Evolutionary conservation across 2,329 filamentous ascomycete species (phyloP).

Genomic region (Hortaea werneckii): DNA sequence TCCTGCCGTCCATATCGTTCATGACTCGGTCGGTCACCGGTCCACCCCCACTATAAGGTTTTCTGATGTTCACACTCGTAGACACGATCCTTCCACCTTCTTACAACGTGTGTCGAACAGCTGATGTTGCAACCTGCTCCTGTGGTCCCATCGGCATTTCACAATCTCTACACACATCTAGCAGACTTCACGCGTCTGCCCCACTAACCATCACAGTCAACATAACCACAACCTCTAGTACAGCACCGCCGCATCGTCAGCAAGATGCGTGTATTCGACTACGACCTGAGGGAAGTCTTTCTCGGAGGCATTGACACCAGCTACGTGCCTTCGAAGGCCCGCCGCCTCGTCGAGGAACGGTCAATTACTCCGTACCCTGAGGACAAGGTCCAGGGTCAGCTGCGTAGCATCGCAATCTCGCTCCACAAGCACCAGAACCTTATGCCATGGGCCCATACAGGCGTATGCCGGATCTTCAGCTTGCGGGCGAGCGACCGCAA

Average conservation of each 20-base stretch:
- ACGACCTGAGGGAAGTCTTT: slow-evolving; percentile 1
- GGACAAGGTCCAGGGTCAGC: neutral
- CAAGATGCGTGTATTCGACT: slow-evolving; percentile 2
- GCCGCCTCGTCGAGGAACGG: neutral
- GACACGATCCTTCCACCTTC: too few relatives aligned
- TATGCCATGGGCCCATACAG: slow-evolving; percentile 1
- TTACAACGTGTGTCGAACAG: too few relatives aligned
- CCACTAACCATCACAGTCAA: too few relatives aligned
- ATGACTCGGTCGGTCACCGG: too few relatives aligned
- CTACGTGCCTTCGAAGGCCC: neutral
- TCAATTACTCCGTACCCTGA: neutral
- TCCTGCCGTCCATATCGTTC: too few relatives aligned
- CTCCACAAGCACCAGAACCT: slow-evolving; percentile 6
- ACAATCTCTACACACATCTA: too few relatives aligned
- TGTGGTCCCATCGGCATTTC: too few relatives aligned
- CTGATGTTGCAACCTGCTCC: too few relatives aligned
- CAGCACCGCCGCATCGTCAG: neutral
- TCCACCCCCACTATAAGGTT: too few relatives aligned
- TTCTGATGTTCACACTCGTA: too few relatives aligned
- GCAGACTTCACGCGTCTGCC: too few relatives aligned
- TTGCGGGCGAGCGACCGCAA: neutral
- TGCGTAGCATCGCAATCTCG: slow-evolving; percentile 1
- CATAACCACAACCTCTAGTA: too few relatives aligned
- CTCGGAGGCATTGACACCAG: slow-evolving; percentile 1
- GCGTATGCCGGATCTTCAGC: neutral